Evolutionary conservation across 305 asterid species (phyloP), one percentile per base, ranked within the genome.

Genomic region (Andrographis paniculata): DNA sequence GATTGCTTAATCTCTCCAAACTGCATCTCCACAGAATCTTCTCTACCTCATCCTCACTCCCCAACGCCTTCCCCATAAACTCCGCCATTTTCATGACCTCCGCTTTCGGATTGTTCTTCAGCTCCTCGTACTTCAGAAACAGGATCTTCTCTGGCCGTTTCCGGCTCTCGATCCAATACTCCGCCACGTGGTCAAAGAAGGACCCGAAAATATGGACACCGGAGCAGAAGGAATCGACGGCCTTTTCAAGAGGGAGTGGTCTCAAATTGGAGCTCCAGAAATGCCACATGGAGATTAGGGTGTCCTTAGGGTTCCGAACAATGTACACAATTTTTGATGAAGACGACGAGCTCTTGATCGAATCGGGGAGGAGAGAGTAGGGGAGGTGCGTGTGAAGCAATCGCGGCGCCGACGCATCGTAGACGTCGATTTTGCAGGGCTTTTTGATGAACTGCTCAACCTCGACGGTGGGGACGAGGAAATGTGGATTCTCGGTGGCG

Each of bases 261-360:
- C 60, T 76, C 24, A 56, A 48, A 46, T 70, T 60, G 27, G 72
- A 47, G 73, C 74, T 77, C 63, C 68, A 70, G 19, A 73, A 77
- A 31, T 74, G 79, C 81, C 85, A 77, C 42, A 46, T 49, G 0
- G 81, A 77, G 9, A 73, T 52, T 1, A 77, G 19, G 0, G 81
- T 71, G 62, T 77, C 86, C 44, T 73, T 77, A 1, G 86, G 81
- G 64, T 77, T 73, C 14, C 85, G 54, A 31, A 78, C 72, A 5
- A 77, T 65, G 72, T 73, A 77, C 6, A 77, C 77, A 10, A 77
- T 63, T 48, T 66, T 73, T 53, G 74, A 57, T 2, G 16, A 49
- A 4, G 38, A 33, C 13, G 38, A 33, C 8, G 73, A 21, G 16
- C 23, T 20, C 40, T 68, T 68, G 56, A 63, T 18, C 0, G 86